These are phyloP conservation scores for Neospermospora avenae DNA, from an alignment of 2,329 filamentous ascomycete species.

Conservation along the genomic window DNA sequence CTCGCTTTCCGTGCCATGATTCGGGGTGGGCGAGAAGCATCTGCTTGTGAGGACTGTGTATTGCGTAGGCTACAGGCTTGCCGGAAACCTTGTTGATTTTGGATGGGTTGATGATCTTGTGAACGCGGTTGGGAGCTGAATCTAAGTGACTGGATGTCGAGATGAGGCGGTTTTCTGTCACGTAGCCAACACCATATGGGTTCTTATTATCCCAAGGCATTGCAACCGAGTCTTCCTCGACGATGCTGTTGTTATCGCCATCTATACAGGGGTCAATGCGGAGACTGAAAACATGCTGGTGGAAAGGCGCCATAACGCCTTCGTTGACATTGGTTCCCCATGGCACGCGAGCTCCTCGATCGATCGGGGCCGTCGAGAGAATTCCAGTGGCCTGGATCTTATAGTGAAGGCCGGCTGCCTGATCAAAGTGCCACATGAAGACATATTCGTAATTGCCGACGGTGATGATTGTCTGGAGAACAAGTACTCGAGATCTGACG, in stretches of 20 bases:
- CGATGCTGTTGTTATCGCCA: conserved; percentile 49
- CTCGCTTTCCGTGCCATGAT: conserved; percentile 85
- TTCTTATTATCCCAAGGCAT: conserved; percentile 45
- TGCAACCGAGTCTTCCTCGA: conserved; percentile 52
- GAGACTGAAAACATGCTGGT: conserved; percentile 56
- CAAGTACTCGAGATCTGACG: conserved; percentile 57
- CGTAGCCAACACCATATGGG: conserved; percentile 52
- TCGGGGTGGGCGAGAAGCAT: conserved; percentile 75
- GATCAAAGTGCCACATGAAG: conserved; percentile 62
- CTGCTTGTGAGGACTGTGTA: conserved; percentile 80
- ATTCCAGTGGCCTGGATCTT: conserved; percentile 66
- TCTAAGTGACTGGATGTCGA: conserved; percentile 41
- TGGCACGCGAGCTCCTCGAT: conserved; percentile 47
- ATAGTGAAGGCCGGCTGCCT: conserved; percentile 56
- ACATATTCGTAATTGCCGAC: conserved; percentile 71
- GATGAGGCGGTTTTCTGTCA: conserved; percentile 43
- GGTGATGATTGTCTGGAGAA: conserved; percentile 66
- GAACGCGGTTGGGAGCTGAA: conserved; percentile 59
- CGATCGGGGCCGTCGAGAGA: conserved; percentile 52
- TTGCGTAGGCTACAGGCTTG: conserved; percentile 81
- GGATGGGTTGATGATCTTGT: conserved; percentile 83
- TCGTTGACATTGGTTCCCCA: conserved; percentile 61
- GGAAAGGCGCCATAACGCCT: conserved; percentile 57
- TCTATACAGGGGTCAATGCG: conserved; percentile 56
- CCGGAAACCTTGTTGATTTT: conserved; percentile 78